Conservation (phyloP, 1,284 basidiomycete genomes). For the Cerioporus squamosus region DNA sequence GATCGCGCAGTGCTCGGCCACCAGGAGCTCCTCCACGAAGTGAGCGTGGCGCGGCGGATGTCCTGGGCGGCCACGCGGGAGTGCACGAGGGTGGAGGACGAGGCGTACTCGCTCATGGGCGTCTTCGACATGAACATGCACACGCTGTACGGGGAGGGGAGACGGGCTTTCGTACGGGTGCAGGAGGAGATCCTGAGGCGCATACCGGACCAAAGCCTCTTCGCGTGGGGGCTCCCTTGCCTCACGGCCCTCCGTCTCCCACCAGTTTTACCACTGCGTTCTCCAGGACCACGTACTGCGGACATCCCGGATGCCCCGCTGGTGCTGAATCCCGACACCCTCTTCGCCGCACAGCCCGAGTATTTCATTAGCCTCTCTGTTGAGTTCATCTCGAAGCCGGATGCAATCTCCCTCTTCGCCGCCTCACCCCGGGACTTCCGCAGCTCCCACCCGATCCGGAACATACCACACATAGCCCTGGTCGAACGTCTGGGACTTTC, state of each 20-base stretch:
- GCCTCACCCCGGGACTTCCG: no score
- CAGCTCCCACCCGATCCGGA: no score
- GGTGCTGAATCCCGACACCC: not conserved
- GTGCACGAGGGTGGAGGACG: slow-evolving; percentile 5
- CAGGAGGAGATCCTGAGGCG: slow-evolving; percentile 10
- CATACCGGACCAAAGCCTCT: slow-evolving; percentile 9
- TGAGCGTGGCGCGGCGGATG: slow-evolving; percentile 5
- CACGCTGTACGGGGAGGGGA: slow-evolving; percentile 3
- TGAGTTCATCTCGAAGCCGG: no score
- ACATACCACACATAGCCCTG: no score
- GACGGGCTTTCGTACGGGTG: slow-evolving; percentile 1
- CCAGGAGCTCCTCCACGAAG: not conserved
- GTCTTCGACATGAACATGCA: slow-evolving; percentile 12
- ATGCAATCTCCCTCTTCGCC: no score
- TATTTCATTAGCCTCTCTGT: no score
- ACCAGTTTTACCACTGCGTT: no score
- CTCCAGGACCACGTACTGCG: no score
- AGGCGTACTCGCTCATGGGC: slow-evolving; percentile 9
- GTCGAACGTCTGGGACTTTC: no score
- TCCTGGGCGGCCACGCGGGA: slow-evolving; percentile 5
- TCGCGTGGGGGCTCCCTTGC: slow-evolving; percentile 5
- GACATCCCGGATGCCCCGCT: not conserved
- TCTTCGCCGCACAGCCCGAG: no score
- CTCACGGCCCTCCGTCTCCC: not conserved
- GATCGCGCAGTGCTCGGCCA: not conserved